Conservation (phyloP, 495 filamentous ascomycete genomes). For the Lophiotrema nucula region DNA sequence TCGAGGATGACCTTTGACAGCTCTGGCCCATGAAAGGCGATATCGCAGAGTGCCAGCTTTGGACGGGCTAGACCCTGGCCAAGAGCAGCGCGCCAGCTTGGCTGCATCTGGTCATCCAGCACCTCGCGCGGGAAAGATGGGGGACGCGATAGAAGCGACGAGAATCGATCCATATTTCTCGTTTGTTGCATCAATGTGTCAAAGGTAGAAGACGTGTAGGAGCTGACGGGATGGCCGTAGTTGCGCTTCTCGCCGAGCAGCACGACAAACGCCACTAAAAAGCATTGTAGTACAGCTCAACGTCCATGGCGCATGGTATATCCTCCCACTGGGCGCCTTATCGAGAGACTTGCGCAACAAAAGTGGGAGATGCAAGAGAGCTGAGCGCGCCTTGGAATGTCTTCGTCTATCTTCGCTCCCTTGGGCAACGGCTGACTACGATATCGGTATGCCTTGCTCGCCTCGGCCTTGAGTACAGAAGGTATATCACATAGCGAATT, state of each 20-base stretch:
- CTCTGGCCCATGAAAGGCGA: neutral
- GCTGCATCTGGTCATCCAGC: neutral
- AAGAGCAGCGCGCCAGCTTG: neutral
- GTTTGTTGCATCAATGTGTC: neutral
- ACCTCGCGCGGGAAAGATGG: neutral
- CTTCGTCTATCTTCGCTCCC: neutral
- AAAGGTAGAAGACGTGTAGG: neutral
- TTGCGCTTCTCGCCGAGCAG: conserved; percentile 7
- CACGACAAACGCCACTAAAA: conserved; percentile 16
- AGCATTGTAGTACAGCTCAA: conserved; percentile 24
- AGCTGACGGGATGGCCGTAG: neutral
- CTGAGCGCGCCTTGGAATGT: neutral
- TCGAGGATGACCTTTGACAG: neutral
- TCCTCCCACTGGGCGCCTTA: neutral
- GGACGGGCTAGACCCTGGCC: neutral
- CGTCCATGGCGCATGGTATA: neutral
- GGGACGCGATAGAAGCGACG: neutral
- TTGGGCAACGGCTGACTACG: neutral
- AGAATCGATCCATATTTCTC: neutral
- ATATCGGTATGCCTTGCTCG: neutral
- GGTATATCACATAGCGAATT: neutral
- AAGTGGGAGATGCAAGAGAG: neutral
- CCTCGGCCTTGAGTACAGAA: neutral
- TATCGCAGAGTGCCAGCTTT: neutral
- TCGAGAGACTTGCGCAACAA: neutral